phyloP scores from a whole-genome alignment of 2,329 filamentous ascomycete genomes.

The Plectosphaerella cucumerina region DNA sequence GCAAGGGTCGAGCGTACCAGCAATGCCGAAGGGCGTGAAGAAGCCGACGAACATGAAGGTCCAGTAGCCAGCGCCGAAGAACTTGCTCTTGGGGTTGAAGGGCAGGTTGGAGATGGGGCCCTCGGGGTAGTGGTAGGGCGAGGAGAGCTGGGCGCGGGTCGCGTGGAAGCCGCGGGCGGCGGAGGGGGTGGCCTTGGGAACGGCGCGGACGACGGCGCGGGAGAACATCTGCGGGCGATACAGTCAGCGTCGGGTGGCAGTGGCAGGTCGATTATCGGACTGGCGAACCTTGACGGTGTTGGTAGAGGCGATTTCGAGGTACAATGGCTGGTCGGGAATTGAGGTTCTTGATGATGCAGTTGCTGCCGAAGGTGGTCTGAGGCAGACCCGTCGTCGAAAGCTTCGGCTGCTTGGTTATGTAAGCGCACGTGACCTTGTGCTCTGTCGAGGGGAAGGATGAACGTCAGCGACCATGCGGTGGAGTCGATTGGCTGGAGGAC shows the following conservation, averaged over 20 bases:
- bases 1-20: constrained; percentile 41
- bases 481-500: not conserved
- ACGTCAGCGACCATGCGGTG: not conserved
- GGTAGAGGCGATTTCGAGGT: constrained; percentile 6
- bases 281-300: constrained; percentile 7
- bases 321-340: constrained; percentile 7
- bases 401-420: not conserved
- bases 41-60: constrained; percentile 57
- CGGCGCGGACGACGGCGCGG: constrained; percentile 60
- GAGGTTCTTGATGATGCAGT: constrained; percentile 11
- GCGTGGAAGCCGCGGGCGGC: constrained; percentile 88
- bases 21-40: constrained; percentile 59
- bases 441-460: not conserved
- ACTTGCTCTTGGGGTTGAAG: constrained; percentile 91
- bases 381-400: constrained; percentile 4
- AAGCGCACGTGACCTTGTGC: not conserved
- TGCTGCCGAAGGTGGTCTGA: constrained; percentile 12
- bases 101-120: constrained; percentile 92
- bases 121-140: constrained; percentile 98
- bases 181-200: constrained; percentile 57
- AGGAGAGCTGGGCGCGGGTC: constrained; percentile 78
- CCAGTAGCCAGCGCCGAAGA: constrained; percentile 83
- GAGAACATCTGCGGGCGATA: constrained; percentile 69
- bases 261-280: not conserved
- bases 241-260: constrained; percentile 31